A percentile compares a stretch with the other conserved stretches of the same genome.
Evolutionary conservation across 257 asterid species (phyloP).

Genomic region (Gentiana macrophylla): DNA sequence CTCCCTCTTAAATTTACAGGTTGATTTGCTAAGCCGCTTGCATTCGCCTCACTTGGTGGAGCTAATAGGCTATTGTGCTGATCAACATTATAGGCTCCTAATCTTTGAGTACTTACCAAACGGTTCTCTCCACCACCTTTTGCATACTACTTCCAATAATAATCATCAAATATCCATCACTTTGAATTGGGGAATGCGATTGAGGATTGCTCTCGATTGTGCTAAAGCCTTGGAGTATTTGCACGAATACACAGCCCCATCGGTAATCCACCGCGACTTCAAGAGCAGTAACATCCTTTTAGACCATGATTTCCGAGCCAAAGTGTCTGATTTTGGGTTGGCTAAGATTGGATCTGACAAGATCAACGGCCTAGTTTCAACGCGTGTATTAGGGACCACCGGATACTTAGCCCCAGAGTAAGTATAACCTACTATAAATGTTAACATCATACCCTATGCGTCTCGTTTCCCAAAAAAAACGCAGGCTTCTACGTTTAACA

Average conservation of each 20-base stretch:
- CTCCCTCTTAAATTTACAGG: slow-evolving; percentile 22
- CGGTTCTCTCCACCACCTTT: slow-evolving; percentile 46
- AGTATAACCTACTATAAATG: slow-evolving; percentile 13
- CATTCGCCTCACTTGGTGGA: slow-evolving; percentile 47
- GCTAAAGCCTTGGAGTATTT: slow-evolving; percentile 65
- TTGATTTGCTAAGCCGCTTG: slow-evolving; percentile 58
- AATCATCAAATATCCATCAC: not conserved
- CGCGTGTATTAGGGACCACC: slow-evolving; percentile 74
- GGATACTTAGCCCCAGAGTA: slow-evolving; percentile 89
- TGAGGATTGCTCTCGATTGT: slow-evolving; percentile 59
- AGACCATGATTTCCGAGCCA: slow-evolving; percentile 52
- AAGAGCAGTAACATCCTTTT: slow-evolving; percentile 58
- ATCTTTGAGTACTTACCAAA: slow-evolving; percentile 58
- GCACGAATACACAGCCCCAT: slow-evolving; percentile 61
- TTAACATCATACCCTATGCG: not conserved
- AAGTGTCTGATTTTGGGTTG: slow-evolving; percentile 62
- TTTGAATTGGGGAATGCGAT: slow-evolving; percentile 50
- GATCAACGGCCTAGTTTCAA: slow-evolving; percentile 58
- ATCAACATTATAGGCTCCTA: slow-evolving; percentile 56
- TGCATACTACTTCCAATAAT: slow-evolving; percentile 24
- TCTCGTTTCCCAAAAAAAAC: no score
- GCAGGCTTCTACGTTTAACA: not conserved
- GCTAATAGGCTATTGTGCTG: slow-evolving; percentile 79
- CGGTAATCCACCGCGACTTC: slow-evolving; percentile 69
- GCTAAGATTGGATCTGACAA: slow-evolving; percentile 73